A percentile compares a stretch with the other conserved stretches of the same genome.
Evolutionary conservation across 148 eudicot species (phyloP).

Genomic region (Chenopodium berlandieri): DNA sequence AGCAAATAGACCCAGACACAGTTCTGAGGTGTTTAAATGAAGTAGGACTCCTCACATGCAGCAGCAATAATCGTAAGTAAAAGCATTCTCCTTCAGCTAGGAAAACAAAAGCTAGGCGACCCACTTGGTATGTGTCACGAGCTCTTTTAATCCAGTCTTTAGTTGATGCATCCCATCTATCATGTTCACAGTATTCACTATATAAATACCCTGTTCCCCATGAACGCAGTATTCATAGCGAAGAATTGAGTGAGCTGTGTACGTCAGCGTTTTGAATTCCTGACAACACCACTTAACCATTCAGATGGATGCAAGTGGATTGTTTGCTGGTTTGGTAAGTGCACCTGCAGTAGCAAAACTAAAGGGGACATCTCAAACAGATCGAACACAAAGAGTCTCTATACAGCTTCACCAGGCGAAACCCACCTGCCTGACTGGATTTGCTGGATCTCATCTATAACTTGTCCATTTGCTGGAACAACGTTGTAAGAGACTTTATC

Average conservation of each 20-base stretch:
- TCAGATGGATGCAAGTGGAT: not conserved
- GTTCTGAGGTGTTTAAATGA: not conserved
- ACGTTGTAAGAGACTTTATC: too few species aligned
- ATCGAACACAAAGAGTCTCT: too few species aligned
- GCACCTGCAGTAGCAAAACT: not conserved
- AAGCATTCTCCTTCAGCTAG: not conserved
- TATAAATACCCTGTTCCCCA: not conserved
- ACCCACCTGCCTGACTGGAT: constrained; percentile 23
- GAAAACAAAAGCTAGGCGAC: not conserved
- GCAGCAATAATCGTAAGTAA: not conserved
- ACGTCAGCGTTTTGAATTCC: not conserved
- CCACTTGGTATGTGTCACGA: too few species aligned
- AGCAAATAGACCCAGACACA: not conserved
- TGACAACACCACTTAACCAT: not conserved
- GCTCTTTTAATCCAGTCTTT: not conserved
- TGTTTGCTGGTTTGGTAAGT: not conserved
- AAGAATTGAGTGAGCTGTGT: not conserved
- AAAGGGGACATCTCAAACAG: constrained; percentile 1
- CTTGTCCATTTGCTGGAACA: too few species aligned
- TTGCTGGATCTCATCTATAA: constrained; percentile 6
- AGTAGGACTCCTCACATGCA: not conserved
- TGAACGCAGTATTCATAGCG: not conserved
- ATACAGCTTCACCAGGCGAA: not conserved
- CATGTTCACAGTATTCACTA: not conserved
- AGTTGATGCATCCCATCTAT: not conserved